phyloP scores from a whole-genome alignment of 2,329 filamentous ascomycete species.

The Aspergillus transmontanensis region DNA sequence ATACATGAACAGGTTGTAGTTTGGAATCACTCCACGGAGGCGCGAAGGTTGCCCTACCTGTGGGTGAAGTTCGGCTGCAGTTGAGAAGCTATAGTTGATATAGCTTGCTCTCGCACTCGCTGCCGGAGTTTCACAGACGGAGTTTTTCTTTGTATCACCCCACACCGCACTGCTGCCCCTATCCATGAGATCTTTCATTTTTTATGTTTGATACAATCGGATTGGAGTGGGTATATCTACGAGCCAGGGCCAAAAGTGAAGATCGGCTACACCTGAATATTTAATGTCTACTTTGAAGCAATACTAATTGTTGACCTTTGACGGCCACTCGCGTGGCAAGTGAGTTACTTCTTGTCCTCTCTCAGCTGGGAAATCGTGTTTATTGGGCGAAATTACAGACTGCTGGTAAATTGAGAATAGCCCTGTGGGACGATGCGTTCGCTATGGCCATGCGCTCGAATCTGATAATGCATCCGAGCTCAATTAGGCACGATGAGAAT shows the following conservation, averaged over 20 bases:
- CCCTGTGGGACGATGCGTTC: background rate
- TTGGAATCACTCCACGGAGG: background rate
- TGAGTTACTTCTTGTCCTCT: background rate
- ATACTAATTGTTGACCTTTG: background rate
- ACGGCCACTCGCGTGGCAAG: too few relatives aligned
- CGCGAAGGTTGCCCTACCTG: background rate
- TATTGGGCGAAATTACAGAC: background rate
- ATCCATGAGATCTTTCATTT: background rate
- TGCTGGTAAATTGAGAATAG: background rate
- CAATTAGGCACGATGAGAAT: background rate
- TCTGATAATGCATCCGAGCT: background rate
- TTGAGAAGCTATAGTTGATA: background rate
- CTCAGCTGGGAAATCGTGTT: background rate
- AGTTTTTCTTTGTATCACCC: conserved; percentile 16
- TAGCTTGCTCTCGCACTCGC: background rate
- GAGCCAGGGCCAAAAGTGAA: background rate
- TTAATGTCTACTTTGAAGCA: too few relatives aligned
- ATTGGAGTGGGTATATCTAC: background rate
- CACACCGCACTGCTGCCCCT: background rate
- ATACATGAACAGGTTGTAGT: background rate
- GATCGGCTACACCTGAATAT: too few relatives aligned
- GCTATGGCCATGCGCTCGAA: background rate
- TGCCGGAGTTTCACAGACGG: conserved; percentile 22
- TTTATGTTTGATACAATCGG: background rate
- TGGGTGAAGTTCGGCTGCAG: conserved; percentile 3